A percentile compares a stretch with the other conserved stretches of the same genome.
These are phyloP conservation scores for Xerophyta viscosa DNA, from an alignment of 106 monocot genomes.

Conservation along the genomic window DNA sequence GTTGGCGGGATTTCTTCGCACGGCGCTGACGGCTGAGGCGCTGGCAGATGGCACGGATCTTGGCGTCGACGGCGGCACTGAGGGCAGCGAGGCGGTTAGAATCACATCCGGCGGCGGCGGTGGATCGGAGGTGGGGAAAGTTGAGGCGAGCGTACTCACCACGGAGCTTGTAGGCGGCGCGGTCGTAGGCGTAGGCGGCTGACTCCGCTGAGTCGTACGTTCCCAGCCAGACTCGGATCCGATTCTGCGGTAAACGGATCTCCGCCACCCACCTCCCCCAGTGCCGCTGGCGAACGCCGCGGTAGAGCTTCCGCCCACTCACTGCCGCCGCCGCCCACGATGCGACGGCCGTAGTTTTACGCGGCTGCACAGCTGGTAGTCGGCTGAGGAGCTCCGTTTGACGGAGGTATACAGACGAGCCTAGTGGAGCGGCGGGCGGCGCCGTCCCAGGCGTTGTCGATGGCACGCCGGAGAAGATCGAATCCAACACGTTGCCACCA, in stretches of 20 bases:
- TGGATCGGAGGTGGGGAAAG: conserved; percentile 44
- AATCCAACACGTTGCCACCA: conserved; percentile 45
- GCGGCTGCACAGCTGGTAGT: conserved; percentile 2
- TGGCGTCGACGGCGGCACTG: conserved; percentile 57
- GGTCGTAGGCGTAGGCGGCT: conserved; percentile 87
- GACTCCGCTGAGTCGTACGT: conserved; percentile 79
- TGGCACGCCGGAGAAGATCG: conserved; percentile 50
- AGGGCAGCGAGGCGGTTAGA: conserved; percentile 32
- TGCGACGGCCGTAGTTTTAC: neutral
- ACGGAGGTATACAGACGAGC: conserved; percentile 51
- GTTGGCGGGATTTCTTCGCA: conserved; percentile 1
- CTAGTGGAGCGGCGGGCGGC: conserved; percentile 8
- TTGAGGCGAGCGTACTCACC: conserved; percentile 87
- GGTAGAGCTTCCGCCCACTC: conserved; percentile 41
- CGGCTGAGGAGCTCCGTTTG: conserved; percentile 46
- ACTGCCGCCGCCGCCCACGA: neutral
- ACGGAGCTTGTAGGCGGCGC: conserved; percentile 78
- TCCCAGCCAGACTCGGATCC: conserved; percentile 80
- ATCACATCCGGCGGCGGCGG: conserved; percentile 4
- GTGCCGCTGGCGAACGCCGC: conserved; percentile 72
- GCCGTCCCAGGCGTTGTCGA: conserved; percentile 11
- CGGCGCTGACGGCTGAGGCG: conserved; percentile 23
- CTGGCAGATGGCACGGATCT: conserved; percentile 72
- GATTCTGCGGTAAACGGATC: conserved; percentile 82
- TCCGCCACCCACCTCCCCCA: conserved; percentile 96